Conservation (phyloP, 345 rosid genomes). For the Arabis hirsuta region DNA sequence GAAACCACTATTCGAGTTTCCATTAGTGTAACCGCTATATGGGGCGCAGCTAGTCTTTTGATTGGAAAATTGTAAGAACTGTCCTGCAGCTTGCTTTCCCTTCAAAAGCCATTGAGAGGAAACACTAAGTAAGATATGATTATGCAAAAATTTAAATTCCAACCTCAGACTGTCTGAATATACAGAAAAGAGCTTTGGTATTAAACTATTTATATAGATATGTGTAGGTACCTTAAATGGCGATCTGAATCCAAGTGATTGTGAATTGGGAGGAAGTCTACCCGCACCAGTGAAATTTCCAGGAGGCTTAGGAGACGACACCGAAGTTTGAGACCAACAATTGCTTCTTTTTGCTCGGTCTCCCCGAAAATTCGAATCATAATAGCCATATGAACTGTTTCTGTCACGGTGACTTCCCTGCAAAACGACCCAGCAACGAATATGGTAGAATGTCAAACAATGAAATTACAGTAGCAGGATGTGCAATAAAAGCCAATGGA, state of each 20-base stretch:
- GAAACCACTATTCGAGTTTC: constrained; percentile 48
- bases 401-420: constrained; percentile 57
- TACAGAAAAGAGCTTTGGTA: not conserved
- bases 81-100: constrained; percentile 51
- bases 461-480: constrained; percentile 10
- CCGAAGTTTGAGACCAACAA: constrained; percentile 44
- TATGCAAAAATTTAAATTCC: not conserved
- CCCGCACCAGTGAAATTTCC: constrained; percentile 34
- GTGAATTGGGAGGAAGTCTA: constrained; percentile 43
- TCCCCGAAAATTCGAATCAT: constrained; percentile 52
- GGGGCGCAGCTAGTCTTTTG: constrained; percentile 49
- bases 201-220: not conserved
- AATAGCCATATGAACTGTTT: constrained; percentile 53
- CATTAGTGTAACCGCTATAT: constrained; percentile 44
- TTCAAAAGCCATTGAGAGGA: constrained; percentile 41
- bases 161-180: not conserved
- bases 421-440: constrained; percentile 5
- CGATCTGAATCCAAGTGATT: constrained; percentile 45
- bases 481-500: constrained; percentile 11
- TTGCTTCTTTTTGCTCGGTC: constrained; percentile 49
- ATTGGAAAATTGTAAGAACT: constrained; percentile 43
- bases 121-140: not conserved
- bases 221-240: constrained; percentile 52
- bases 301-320: constrained; percentile 40
- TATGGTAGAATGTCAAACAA: constrained; percentile 25